A percentile compares a stretch with the other conserved stretches of the same genome.
Evolutionary conservation across 768 basidiomycete species (phyloP).

Genomic region (Boletellus sp.): DNA sequence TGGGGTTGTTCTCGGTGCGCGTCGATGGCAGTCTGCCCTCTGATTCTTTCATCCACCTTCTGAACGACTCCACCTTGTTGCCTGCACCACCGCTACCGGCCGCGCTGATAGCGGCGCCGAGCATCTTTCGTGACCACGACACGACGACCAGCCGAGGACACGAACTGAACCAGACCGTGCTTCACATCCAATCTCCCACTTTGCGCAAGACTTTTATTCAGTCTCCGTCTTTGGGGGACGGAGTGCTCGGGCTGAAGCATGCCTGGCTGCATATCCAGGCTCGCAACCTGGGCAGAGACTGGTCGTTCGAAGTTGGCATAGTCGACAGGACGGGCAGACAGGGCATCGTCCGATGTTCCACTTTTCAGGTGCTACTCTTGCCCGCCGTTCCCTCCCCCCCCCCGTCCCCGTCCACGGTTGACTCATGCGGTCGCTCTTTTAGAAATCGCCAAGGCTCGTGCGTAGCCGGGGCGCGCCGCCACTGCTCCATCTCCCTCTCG

Average conservation of each 20-base stretch:
- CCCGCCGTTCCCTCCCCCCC: conserved; percentile 2
- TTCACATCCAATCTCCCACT: conserved; percentile 79
- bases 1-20: conserved; percentile 49
- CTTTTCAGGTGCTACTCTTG: conserved; percentile 65
- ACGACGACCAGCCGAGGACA: conserved; percentile 33
- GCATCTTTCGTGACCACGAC: conserved; percentile 26
- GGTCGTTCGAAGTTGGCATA: conserved; percentile 74
- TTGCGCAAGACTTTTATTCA: conserved; percentile 64
- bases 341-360: conserved; percentile 66
- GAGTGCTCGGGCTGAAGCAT: conserved; percentile 57
- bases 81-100: conserved; percentile 47
- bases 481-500: conserved; percentile 66
- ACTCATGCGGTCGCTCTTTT: conserved; percentile 16
- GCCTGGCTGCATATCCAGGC: conserved; percentile 77
- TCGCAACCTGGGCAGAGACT: conserved; percentile 61
- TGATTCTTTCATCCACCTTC: conserved; percentile 63
- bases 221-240: conserved; percentile 43
- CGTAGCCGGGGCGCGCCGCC: conserved; percentile 40
- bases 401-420: neutral
- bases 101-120: conserved; percentile 42
- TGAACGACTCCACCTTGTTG: conserved; percentile 53
- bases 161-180: conserved; percentile 58
- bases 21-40: conserved; percentile 49
- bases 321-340: conserved; percentile 57
- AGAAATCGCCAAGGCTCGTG: conserved; percentile 57